Conservation (phyloP, 805 yeast species). For the Zygotorulaspora danielsina region DNA sequence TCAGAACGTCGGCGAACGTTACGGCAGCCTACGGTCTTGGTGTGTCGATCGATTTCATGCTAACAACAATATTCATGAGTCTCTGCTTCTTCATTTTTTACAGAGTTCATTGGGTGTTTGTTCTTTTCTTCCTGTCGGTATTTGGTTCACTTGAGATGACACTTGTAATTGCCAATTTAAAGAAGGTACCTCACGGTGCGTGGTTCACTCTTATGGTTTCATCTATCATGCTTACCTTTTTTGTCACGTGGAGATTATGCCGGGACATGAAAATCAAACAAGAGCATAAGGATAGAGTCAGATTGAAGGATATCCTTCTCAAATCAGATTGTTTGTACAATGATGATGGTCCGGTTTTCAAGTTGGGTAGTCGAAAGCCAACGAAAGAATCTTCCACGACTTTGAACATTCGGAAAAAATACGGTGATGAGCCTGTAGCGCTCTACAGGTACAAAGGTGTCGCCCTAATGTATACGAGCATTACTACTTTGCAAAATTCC, state of each 20-base stretch:
- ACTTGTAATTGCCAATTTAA: slow-evolving; percentile 46
- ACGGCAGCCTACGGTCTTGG: slow-evolving; percentile 62
- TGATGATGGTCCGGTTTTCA: slow-evolving; percentile 33
- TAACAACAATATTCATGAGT: slow-evolving; percentile 47
- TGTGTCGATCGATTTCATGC: slow-evolving; percentile 50
- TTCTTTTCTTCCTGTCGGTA: slow-evolving; percentile 35
- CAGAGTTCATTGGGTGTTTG: slow-evolving; percentile 36
- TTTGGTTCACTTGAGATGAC: slow-evolving; percentile 47
- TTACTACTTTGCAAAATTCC: slow-evolving; percentile 2
- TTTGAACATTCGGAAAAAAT: background rate
- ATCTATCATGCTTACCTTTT: slow-evolving; percentile 36
- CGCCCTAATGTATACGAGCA: slow-evolving; percentile 4
- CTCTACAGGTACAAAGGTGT: slow-evolving; percentile 1
- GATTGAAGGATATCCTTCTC: slow-evolving; percentile 38
- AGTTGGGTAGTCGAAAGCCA: background rate
- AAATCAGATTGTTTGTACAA: slow-evolving; percentile 66
- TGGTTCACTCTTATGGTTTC: slow-evolving; percentile 56
- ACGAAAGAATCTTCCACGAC: background rate
- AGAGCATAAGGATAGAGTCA: slow-evolving; percentile 37
- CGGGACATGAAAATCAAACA: slow-evolving; percentile 40
- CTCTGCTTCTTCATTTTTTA: slow-evolving; percentile 47
- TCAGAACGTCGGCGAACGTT: slow-evolving; percentile 45
- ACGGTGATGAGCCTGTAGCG: background rate
- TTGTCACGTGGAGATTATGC: slow-evolving; percentile 48
- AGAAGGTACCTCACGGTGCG: slow-evolving; percentile 55